Conservation (phyloP, 2,329 filamentous ascomycete species). For the Nothophaeocryptopus gaeumannii region DNA sequence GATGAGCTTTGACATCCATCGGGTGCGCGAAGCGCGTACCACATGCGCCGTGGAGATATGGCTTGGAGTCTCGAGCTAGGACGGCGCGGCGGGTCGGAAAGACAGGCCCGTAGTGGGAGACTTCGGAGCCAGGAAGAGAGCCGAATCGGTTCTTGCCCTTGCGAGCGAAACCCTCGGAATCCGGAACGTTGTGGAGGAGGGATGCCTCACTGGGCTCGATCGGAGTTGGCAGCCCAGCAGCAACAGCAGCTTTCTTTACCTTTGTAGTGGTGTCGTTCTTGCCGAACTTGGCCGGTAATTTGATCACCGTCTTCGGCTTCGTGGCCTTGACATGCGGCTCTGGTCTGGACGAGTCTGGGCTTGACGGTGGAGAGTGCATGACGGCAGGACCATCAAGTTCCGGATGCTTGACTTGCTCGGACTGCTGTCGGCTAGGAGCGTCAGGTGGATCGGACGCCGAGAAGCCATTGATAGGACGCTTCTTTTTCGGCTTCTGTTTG, state of each 20-base stretch:
- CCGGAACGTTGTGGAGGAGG: background rate
- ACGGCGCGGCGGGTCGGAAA: conserved; percentile 24
- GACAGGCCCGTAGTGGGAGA: conserved; percentile 22
- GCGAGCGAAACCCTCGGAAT: background rate
- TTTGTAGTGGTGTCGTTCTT: background rate
- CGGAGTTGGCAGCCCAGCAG: too few species aligned
- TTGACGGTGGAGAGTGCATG: too few species aligned
- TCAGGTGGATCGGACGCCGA: conserved; percentile 7
- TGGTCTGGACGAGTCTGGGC: too few species aligned
- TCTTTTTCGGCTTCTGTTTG: conserved; percentile 12
- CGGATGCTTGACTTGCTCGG: background rate
- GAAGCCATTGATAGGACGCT: conserved; percentile 19
- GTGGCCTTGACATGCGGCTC: background rate
- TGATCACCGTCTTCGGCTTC: background rate
- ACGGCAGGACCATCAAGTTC: background rate
- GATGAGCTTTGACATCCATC: conserved; percentile 26
- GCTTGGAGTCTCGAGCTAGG: conserved; percentile 19
- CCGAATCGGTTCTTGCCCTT: conserved; percentile 3
- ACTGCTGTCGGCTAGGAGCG: background rate
- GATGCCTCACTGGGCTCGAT: background rate
- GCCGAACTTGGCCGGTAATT: background rate
- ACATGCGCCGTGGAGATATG: conserved; percentile 29
- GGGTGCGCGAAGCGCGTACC: conserved; percentile 26
- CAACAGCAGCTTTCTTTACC: background rate
- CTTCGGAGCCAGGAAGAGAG: background rate